phyloP scores from a whole-genome alignment of 1,284 basidiomycete species.

The Ceratorhiza oryzae-sativae region DNA sequence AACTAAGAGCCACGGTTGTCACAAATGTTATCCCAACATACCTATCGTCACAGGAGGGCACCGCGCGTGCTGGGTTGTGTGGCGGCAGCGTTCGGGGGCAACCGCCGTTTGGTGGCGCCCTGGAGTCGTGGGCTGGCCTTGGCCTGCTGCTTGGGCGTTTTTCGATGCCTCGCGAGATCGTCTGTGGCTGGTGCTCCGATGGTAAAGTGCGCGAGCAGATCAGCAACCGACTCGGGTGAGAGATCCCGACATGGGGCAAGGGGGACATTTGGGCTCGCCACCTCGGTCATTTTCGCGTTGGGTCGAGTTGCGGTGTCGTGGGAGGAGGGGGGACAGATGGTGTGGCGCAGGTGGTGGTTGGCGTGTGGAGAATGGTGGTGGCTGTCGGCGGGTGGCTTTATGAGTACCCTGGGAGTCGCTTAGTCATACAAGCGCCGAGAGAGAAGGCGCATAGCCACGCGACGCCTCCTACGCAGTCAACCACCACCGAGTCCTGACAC shows the following conservation, averaged over 20 bases:
- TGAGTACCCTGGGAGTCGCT: not conserved
- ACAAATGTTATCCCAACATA: not conserved
- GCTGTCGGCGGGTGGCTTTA: not conserved
- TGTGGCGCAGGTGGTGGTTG: not conserved
- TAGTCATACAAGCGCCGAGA: not conserved
- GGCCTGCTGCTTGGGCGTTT: not conserved
- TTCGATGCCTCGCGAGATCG: not conserved
- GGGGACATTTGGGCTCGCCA: not conserved
- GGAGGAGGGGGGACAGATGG: not conserved
- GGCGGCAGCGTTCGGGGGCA: not conserved
- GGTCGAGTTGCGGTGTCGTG: not conserved
- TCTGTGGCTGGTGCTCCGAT: constrained; percentile 6
- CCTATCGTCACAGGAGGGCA: not conserved
- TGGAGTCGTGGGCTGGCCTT: not conserved
- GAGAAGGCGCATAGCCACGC: not conserved
- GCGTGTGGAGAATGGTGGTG: not conserved
- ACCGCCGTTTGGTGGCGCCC: not conserved
- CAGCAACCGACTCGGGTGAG: not conserved
- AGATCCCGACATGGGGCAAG: not conserved
- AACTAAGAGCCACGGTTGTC: not conserved
- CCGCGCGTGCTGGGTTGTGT: not conserved
- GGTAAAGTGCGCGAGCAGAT: not conserved
- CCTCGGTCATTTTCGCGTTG: not conserved
- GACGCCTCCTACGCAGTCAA: not conserved
- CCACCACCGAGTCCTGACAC: constrained; percentile 15